Percentiles rank a stretch among this genome's conserved stretches.
These are phyloP conservation scores for Polyplosphaeria fusca DNA, from an alignment of 495 filamentous ascomycete species.

Conservation along the genomic window DNA sequence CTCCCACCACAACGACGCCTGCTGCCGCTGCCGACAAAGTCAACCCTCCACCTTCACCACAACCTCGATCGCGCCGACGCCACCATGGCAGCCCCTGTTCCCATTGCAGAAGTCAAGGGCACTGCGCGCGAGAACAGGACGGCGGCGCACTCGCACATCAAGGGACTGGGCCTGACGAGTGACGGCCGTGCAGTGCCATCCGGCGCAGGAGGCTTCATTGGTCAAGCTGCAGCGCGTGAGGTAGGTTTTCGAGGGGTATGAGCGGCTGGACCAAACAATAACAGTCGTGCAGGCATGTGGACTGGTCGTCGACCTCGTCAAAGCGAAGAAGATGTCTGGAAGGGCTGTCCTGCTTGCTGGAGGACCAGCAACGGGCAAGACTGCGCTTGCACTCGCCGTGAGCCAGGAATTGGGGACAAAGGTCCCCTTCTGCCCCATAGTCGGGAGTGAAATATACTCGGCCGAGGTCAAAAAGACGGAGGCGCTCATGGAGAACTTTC, in stretches of 20 bases:
- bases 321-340: constrained; percentile 93
- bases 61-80: neutral
- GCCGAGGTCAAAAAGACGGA: constrained; percentile 99
- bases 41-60: neutral
- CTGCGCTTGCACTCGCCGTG: constrained; percentile 88
- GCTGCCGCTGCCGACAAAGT: too few relatives aligned
- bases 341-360: constrained; percentile 89
- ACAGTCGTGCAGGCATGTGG: constrained; percentile 68
- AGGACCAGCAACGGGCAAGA: constrained; percentile 93
- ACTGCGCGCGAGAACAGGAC: constrained; percentile 94
- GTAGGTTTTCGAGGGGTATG: constrained; percentile 40
- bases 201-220: constrained; percentile 73
- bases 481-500: constrained; percentile 97
- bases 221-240: constrained; percentile 84
- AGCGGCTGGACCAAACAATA: neutral
- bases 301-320: constrained; percentile 90
- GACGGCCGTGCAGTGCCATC: constrained; percentile 78
- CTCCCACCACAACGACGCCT: too few relatives aligned
- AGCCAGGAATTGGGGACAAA: constrained; percentile 94
- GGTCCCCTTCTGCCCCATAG: constrained; percentile 95
- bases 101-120: constrained; percentile 94
- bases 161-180: constrained; percentile 76
- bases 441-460: constrained; percentile 94
- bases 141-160: constrained; percentile 95
- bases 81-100: constrained; percentile 50